Conservation (phyloP, 805 yeast genomes). For the Kregervanrija fluxuum region DNA sequence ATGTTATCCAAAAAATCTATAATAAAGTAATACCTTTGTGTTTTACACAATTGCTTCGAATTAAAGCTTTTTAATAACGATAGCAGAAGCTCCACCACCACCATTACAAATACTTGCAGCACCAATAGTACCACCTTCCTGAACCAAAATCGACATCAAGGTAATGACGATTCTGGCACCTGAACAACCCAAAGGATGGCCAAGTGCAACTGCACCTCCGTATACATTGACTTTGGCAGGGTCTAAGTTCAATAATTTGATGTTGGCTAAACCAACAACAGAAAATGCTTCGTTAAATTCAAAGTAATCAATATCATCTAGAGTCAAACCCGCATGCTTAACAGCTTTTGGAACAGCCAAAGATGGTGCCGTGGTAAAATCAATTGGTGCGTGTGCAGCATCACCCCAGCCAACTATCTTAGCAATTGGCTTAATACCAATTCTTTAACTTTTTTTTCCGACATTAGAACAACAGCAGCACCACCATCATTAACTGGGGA, state of each 20-base stretch:
- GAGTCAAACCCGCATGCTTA: constrained; percentile 64
- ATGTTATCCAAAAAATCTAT: neutral
- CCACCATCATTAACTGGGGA: constrained; percentile 97
- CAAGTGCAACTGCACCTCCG: constrained; percentile 94
- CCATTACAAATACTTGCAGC: constrained; percentile 95
- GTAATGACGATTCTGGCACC: constrained; percentile 91
- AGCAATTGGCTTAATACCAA: constrained; percentile 86
- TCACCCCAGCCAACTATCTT: constrained; percentile 92
- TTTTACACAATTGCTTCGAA: too few species aligned
- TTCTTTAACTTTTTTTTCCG: constrained; percentile 79
- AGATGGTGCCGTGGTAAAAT: constrained; percentile 92
- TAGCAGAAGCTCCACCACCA: constrained; percentile 97
- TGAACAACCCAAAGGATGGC: constrained; percentile 90
- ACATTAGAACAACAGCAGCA: constrained; percentile 86
- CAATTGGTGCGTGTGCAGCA: constrained; percentile 89
- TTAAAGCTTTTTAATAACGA: constrained; percentile 68
- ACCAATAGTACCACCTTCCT: constrained; percentile 82
- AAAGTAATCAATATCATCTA: constrained; percentile 71
- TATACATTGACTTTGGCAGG: constrained; percentile 68
- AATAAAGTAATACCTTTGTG: neutral
- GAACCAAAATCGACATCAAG: constrained; percentile 64
- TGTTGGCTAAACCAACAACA: constrained; percentile 87
- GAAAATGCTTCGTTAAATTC: constrained; percentile 97
- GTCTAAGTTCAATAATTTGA: constrained; percentile 56
- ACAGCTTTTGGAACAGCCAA: constrained; percentile 92